Conservation (phyloP, 129 eudicot genomes). For the Smallanthus sonchifolius region DNA sequence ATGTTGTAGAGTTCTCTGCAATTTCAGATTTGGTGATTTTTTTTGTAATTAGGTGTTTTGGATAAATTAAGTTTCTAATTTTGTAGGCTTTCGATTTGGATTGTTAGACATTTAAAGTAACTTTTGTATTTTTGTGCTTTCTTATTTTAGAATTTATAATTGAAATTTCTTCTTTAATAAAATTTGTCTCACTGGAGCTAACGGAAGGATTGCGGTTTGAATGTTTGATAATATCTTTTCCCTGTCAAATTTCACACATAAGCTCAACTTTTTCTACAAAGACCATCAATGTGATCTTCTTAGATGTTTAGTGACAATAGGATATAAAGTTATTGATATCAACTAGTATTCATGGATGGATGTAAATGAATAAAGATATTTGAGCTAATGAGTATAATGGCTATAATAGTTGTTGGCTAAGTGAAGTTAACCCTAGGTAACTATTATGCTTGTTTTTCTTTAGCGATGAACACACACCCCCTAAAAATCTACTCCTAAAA, state of each 20-base stretch:
- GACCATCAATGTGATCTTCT: not conserved
- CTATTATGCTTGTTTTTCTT: not conserved
- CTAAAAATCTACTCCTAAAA: no score
- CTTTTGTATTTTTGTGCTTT: slow-evolving; percentile 20
- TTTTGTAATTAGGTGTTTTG: not conserved
- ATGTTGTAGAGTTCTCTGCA: not conserved
- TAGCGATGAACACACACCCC: no score
- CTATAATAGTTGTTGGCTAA: not conserved
- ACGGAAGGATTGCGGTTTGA: not conserved
- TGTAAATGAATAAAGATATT: not conserved
- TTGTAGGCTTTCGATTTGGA: slow-evolving; percentile 12
- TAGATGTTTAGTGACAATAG: not conserved
- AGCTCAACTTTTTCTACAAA: not conserved
- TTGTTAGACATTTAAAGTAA: slow-evolving; percentile 5
- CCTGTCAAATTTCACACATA: not conserved
- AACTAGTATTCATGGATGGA: not conserved
- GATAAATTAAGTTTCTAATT: not conserved
- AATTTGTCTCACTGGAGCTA: not conserved
- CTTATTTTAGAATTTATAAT: not conserved
- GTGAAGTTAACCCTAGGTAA: not conserved
- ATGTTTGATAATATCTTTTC: not conserved
- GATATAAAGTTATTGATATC: not conserved
- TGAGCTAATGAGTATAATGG: not conserved
- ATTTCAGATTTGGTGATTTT: slow-evolving; percentile 14
- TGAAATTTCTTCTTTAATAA: not conserved